A percentile compares a stretch with the other conserved stretches of the same genome.
Evolutionary conservation across 208 protist genomes (phyloP).

Genomic region (Wallacemonas sp.): DNA sequence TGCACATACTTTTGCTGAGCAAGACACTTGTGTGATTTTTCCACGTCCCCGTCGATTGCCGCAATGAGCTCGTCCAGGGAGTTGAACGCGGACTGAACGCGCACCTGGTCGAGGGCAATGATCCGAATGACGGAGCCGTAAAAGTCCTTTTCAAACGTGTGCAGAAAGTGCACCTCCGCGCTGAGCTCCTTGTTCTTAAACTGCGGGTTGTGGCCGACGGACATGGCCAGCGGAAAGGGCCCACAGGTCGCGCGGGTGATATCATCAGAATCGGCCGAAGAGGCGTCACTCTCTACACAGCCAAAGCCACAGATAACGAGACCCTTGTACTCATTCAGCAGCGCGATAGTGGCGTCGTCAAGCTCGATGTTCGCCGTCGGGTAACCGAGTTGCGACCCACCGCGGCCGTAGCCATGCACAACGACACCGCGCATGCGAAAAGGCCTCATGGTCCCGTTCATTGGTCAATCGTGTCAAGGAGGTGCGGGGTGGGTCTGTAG

Average conservation of each 20-base stretch:
- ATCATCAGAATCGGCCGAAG: not conserved
- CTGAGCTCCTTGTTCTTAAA: conserved; percentile 76
- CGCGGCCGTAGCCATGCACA: conserved; percentile 83
- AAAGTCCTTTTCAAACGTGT: conserved; percentile 86
- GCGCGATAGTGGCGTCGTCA: conserved; percentile 31
- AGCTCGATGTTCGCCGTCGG: conserved; percentile 89
- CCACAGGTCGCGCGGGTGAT: conserved; percentile 18
- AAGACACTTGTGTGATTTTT: conserved; percentile 35
- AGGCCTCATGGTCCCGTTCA: not conserved
- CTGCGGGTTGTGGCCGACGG: conserved; percentile 89
- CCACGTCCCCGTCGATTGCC: conserved; percentile 73
- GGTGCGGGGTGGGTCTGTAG: too few species aligned
- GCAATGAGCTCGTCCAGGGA: conserved; percentile 79
- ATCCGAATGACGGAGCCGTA: conserved; percentile 84
- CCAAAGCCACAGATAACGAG: conserved; percentile 87
- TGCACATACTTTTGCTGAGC: conserved; percentile 24
- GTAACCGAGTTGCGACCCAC: conserved; percentile 85
- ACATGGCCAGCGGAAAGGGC: conserved; percentile 84
- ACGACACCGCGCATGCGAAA: conserved; percentile 67
- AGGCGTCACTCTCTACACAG: conserved; percentile 35
- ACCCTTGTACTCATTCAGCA: conserved; percentile 60
- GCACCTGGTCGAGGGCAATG: conserved; percentile 57
- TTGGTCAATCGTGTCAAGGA: too few species aligned
- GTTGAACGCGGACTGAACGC: conserved; percentile 64
- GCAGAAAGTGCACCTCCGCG: conserved; percentile 90